Evolutionary conservation across 768 basidiomycete genomes (phyloP), one percentile per base, ranked within the genome.

Genomic region (Vararia minispora): DNA sequence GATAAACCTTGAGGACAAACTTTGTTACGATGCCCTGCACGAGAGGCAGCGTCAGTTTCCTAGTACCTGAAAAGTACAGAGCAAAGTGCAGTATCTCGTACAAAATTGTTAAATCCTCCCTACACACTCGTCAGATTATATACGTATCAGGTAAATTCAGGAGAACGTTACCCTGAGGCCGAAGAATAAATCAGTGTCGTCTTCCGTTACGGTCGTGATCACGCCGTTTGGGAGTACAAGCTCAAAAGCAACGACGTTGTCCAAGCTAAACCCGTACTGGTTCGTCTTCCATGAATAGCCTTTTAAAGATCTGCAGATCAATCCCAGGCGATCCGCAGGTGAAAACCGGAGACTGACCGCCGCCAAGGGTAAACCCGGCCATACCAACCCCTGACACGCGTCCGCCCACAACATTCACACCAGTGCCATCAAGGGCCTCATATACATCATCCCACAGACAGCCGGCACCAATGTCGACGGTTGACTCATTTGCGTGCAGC

Each of bases 231-330:
- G 76, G 36, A 71, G 57, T 1, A 76, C 76, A 1, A 81, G 58
- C 44, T 79, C 72, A 46, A 58, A 76, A 0, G 65, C 64, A n/a
- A 57, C 55, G 24, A 79, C 60, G 1, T 61, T 75, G 42, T 80
- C 78, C 6, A 68, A 28, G 0, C 72, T 69, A 35, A 83, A 44
- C 10, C 79, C 78, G 42, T 68, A 60, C 39, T 78, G 72, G 42
- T 79, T 78, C 0, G 72, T 72, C 36, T 65, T 58, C 69, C 70
- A 80, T 10, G 79, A 79, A 47, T 76, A 80, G 3, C 79, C 78
- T 70, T n/a, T n/a, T n/a, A n/a, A n/a, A n/a, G n/a, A n/a, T n/a
- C n/a, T n/a, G n/a, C n/a, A 23, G 4, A 12, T 30, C 13, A 11
- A 20, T 27, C 13, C 17, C 22, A 33, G 17, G 13, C 21, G 6